A percentile compares a stretch with the other conserved stretches of the same genome.
These are phyloP conservation scores for Coemansia sp. DNA, from an alignment of 192 early-diverging fungal species.

Conservation along the genomic window DNA sequence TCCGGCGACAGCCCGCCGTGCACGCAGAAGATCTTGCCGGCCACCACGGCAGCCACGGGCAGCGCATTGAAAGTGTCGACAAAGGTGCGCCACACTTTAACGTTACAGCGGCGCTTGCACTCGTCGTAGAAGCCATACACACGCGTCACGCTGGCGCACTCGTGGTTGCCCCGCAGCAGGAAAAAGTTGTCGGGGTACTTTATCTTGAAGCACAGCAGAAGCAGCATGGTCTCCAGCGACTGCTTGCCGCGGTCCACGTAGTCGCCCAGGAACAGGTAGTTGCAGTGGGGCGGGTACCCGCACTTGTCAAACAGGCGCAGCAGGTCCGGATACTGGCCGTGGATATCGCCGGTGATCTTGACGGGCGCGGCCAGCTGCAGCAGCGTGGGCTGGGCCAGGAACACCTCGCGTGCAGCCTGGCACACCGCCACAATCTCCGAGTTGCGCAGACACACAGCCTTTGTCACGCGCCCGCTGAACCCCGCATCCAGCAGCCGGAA, in stretches of 20 bases:
- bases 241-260: slow-evolving; percentile 98
- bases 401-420: slow-evolving; percentile 81
- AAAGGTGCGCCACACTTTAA: slow-evolving; percentile 92
- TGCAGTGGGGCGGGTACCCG: slow-evolving; percentile 87
- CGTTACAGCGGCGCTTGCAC: slow-evolving; percentile 83
- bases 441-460: slow-evolving; percentile 79
- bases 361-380: slow-evolving; percentile 75
- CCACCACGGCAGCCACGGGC: slow-evolving; percentile 89
- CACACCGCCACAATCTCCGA: slow-evolving; percentile 85
- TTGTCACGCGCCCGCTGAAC: slow-evolving; percentile 69
- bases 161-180: slow-evolving; percentile 95
- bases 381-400: slow-evolving; percentile 82
- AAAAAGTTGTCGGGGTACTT: slow-evolving; percentile 98
- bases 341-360: slow-evolving; percentile 88
- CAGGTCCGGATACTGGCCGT: slow-evolving; percentile 94
- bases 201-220: slow-evolving; percentile 95
- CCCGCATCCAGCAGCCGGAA: slow-evolving; percentile 78
- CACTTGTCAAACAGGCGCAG: slow-evolving; percentile 90
- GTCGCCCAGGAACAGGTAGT: slow-evolving; percentile 93
- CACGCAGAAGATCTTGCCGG: slow-evolving; percentile 92
- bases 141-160: slow-evolving; percentile 89
- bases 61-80: slow-evolving; percentile 92
- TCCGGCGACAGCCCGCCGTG: slow-evolving; percentile 89
- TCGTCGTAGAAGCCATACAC: slow-evolving; percentile 98
- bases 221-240: slow-evolving; percentile 89